Evolutionary conservation across 1,284 basidiomycete species (phyloP), one percentile per base, ranked within the genome.

Genomic region (Rhodotorula sp.): DNA sequence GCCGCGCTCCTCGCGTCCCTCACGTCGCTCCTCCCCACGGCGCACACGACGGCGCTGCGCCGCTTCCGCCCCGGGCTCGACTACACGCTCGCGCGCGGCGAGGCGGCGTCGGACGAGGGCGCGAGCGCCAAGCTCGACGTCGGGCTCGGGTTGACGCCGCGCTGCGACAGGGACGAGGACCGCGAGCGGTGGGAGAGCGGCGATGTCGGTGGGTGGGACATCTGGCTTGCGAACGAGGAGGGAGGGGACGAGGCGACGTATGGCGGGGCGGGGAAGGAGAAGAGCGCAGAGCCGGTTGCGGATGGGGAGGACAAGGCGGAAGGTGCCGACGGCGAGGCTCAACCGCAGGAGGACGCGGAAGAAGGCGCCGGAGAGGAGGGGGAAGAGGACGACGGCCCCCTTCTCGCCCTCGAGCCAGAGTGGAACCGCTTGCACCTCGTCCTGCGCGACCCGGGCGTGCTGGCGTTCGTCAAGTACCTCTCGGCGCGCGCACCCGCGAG

Each of bases 401-500:
- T 99, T 42, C 83, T 98, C 56, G 94, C 92, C 17, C 89, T 93
- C 59, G 91, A 93, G 76, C 92, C 95, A 0, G 89, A 89, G 14
- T 99, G 93, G 84, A 98, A 98, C 82, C 88, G 90, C 50, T 85
- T 99, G 49, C 85, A 94, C 55, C 86, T 99, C 49, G 96, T 97
- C 25, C 83, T 98, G 73, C 87, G 96, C 27, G 96, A 99, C 81
- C 91, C 94, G 77, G 89, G 91, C 25, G 94, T 99, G 59, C 90
- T 98, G 89, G 87, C 88, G 55, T 97, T 96, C 80, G 91, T 94
- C 72, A 97, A 96, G 81, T 97, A 96, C 78, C 87, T 96, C n/a
- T 90, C 90, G 42, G 91, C 91, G 16, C 87, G 88, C 2, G 93
- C 93, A 1, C 87, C 89, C 53, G 91, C 92, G 13, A 92, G 91